Conservation (phyloP, 441 rosid genomes). For the Eutrema salsugineum region DNA sequence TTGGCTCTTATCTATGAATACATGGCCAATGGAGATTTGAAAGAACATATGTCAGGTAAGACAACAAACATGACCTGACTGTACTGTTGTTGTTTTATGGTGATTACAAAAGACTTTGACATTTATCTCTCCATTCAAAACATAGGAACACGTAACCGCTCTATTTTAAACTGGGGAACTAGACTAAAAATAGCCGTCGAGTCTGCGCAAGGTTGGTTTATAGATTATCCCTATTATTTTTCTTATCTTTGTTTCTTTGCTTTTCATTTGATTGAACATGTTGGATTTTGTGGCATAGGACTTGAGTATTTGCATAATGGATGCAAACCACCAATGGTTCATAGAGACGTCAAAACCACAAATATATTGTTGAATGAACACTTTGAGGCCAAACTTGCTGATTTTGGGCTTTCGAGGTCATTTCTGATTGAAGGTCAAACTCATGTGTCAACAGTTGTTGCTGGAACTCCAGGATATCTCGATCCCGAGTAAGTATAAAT, state of each 20-base stretch:
- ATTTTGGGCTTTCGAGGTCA: slow-evolving; percentile 44
- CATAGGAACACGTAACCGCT: background rate
- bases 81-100: background rate
- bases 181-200: slow-evolving; percentile 28
- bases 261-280: background rate
- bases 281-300: background rate
- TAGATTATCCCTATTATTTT: background rate
- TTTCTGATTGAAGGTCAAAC: slow-evolving; percentile 27
- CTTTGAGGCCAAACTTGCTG: slow-evolving; percentile 34
- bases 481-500: slow-evolving; percentile 42
- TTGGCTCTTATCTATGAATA: slow-evolving; percentile 35
- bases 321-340: slow-evolving; percentile 37
- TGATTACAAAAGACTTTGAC: background rate
- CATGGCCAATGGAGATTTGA: slow-evolving; percentile 34
- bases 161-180: slow-evolving; percentile 27
- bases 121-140: background rate
- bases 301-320: slow-evolving; percentile 24
- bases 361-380: slow-evolving; percentile 38
- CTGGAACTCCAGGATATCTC: slow-evolving; percentile 38
- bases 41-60: slow-evolving; percentile 20
- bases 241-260: background rate
- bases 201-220: slow-evolving; percentile 33
- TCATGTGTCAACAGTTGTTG: slow-evolving; percentile 39
- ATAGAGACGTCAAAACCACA: slow-evolving; percentile 40
- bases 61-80: background rate